Conservation (phyloP, 2,329 filamentous ascomycete genomes). For the Colletotrichum sp. region DNA sequence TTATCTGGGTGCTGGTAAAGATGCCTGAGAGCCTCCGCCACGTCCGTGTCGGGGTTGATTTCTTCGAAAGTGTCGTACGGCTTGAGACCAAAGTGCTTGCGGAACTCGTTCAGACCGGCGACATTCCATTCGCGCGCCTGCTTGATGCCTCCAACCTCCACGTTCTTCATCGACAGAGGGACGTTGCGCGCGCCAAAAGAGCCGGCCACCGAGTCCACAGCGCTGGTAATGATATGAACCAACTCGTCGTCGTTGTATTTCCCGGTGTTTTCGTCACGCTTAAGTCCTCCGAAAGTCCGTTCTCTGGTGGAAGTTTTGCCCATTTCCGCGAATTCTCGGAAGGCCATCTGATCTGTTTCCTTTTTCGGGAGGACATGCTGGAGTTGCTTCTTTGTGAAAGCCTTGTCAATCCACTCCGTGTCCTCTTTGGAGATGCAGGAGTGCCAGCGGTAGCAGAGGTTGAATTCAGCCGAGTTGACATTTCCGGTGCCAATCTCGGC, state of each 20-base stretch:
- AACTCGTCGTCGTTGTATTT: conserved; percentile 79
- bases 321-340: conserved; percentile 56
- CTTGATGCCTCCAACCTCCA: conserved; percentile 82
- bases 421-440: conserved; percentile 77
- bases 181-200: conserved; percentile 77
- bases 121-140: conserved; percentile 80
- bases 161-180: conserved; percentile 73
- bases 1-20: conserved; percentile 81
- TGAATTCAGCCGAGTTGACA: conserved; percentile 87
- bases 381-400: conserved; percentile 68
- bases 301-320: conserved; percentile 59
- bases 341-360: background rate
- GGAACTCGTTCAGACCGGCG: conserved; percentile 83
- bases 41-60: conserved; percentile 78
- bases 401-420: conserved; percentile 78
- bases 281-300: conserved; percentile 70
- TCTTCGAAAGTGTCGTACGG: conserved; percentile 80
- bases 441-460: conserved; percentile 88
- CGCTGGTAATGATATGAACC: conserved; percentile 69
- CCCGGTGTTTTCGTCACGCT: conserved; percentile 70
- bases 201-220: conserved; percentile 80
- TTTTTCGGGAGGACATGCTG: conserved; percentile 20
- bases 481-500: conserved; percentile 79
- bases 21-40: conserved; percentile 68
- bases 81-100: conserved; percentile 80